Conservation (phyloP, 2,329 filamentous ascomycete genomes). For the Sclerotinia sclerotiorum region DNA sequence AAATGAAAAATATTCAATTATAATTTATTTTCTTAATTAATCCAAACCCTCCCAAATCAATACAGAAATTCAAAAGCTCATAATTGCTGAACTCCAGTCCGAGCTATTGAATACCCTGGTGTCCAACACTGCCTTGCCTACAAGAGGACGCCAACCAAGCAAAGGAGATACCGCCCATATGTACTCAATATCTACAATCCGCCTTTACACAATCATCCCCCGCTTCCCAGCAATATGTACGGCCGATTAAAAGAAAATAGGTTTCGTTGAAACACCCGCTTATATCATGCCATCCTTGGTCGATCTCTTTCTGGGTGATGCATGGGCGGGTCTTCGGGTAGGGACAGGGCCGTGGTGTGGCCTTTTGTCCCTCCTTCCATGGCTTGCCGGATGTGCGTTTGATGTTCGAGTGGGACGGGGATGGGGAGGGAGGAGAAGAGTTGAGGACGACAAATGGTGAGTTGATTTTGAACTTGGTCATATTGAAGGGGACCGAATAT, state of each 20-base stretch:
- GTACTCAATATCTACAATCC: slow-evolving; percentile 3
- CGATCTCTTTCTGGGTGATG: slow-evolving; percentile 12
- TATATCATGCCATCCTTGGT: slow-evolving; percentile 9
- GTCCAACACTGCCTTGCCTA: too few species aligned
- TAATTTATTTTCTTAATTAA: too few species aligned
- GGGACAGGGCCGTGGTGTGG: not conserved
- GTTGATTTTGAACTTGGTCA: not conserved
- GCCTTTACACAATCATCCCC: slow-evolving; percentile 4
- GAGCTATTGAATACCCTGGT: too few species aligned
- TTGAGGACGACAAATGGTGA: not conserved
- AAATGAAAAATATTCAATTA: too few species aligned
- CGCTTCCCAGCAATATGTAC: slow-evolving; percentile 7
- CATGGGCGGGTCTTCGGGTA: not conserved
- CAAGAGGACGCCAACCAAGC: too few species aligned
- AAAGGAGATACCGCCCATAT: not conserved
- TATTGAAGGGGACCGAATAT: not conserved
- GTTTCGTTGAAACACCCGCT: not conserved
- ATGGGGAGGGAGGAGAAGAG: not conserved
- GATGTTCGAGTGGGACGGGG: too few species aligned
- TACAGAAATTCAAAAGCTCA: too few species aligned
- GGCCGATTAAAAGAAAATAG: not conserved
- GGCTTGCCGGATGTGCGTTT: not conserved
- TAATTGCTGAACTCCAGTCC: too few species aligned
- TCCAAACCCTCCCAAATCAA: too few species aligned
- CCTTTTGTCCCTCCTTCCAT: not conserved